Base-by-base conservation (phyloP, 2,329 filamentous ascomycete species). In the Dactylellina haptotyla region DNA sequence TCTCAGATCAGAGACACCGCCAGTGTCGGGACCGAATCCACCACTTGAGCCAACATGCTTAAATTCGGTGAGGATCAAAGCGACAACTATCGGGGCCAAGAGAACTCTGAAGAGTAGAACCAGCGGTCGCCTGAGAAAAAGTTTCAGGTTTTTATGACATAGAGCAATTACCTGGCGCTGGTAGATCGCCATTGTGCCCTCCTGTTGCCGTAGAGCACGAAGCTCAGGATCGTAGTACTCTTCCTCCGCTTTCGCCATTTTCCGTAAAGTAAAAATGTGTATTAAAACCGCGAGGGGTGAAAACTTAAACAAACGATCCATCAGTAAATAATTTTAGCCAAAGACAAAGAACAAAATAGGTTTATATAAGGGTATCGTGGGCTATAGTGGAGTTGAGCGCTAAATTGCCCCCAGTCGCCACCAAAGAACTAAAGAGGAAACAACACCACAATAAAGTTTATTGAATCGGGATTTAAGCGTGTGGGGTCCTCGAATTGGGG, bases 81-180 rank as follows among this genome's bases (percentile, higher is more conserved):
- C 18, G 20, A 75, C 30, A 16, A 64, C 37, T 9, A 75, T 56
- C 2, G 70, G 70, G 25, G 50, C 58, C 12, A 75, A 32, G 14
- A 75, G 28, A 12, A 69, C 70, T 32, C 70, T 75, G 43, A 75
- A 51, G 12, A 69, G 18, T 57, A 75, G 63, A 9, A 67, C 57
- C 30, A 69, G 14, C 12, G 70, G 70, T 10, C 70, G 54, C 41
- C 70, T 39, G 18, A 67, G 54, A 41, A 75, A 75, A 16, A 75
- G 63, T n/a, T 67, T 67, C 37, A 75, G 51, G 20, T 75, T 75
- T 41, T 75, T 75, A 23, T 69, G 63, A 25, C 63, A 75, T 26
- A 75, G 70, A 25, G 70, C 70, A 26, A 67, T 8, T 10, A 56
- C 20, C 46, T 75, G 70, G 25, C 70, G 62, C 3, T 12, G 26